These are phyloP conservation scores for Cocos nucifera DNA, from an alignment of 176 grass and related monocot species.

Conservation along the genomic window DNA sequence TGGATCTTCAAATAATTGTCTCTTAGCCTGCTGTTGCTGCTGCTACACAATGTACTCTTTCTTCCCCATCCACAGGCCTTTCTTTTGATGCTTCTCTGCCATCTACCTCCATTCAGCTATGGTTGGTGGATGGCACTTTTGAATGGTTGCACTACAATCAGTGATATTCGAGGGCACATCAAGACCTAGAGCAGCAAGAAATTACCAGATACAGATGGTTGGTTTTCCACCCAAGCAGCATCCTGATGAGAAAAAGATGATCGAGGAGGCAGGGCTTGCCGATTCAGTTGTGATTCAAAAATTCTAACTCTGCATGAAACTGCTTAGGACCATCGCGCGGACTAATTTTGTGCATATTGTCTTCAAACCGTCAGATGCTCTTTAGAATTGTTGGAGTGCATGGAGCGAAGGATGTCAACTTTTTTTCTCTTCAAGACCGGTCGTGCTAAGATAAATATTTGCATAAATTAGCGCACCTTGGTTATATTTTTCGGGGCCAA, in stretches of 20 bases:
- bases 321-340: no score
- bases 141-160: slow-evolving; percentile 56
- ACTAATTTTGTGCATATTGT: no score
- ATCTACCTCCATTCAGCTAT: slow-evolving; percentile 79
- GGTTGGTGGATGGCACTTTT: slow-evolving; percentile 63
- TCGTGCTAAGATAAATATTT: no score
- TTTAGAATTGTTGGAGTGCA: no score
- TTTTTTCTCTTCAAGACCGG: no score
- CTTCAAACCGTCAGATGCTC: no score
- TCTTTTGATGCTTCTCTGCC: slow-evolving; percentile 57
- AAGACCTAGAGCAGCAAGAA: slow-evolving; percentile 36
- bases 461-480: no score
- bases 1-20: slow-evolving; percentile 30
- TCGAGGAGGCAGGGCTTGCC: slow-evolving; percentile 67
- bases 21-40: slow-evolving; percentile 14
- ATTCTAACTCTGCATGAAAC: slow-evolving; percentile 23
- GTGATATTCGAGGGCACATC: slow-evolving; percentile 52
- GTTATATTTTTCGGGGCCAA: no score
- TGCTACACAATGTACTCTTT: slow-evolving; percentile 1
- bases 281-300: slow-evolving; percentile 84
- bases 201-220: slow-evolving; percentile 49
- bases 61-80: slow-evolving; percentile 16
- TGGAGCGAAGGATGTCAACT: no score
- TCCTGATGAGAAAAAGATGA: slow-evolving; percentile 52
- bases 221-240: slow-evolving; percentile 73